These are phyloP conservation scores for Chloropicon primus DNA, from an alignment of 139 green algal genomes.

Conservation along the genomic window DNA sequence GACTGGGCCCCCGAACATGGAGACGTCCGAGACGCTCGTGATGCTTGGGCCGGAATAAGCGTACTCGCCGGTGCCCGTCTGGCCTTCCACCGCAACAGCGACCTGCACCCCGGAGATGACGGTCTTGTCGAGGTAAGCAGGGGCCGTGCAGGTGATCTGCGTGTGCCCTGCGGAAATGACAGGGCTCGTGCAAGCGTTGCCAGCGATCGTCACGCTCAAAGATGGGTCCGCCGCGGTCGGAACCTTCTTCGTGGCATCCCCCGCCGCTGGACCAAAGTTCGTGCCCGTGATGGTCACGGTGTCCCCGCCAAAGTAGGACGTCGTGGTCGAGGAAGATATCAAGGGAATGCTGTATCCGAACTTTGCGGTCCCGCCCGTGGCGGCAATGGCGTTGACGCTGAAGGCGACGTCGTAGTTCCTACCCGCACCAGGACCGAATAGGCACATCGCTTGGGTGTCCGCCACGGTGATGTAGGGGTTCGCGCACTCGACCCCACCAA, in stretches of 20 bases:
- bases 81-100: neutral
- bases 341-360: conserved; percentile 8
- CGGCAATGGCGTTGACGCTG: neutral
- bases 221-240: neutral
- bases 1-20: conserved; percentile 10
- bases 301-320: conserved; percentile 4
- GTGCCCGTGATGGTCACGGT: conserved; percentile 9
- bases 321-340: neutral
- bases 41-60: conserved; percentile 7
- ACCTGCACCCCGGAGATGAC: conserved; percentile 1
- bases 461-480: neutral
- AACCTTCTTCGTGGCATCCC: neutral
- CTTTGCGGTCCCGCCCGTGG: neutral
- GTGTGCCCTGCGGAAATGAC: conserved; percentile 2
- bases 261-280: conserved; percentile 7
- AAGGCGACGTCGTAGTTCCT: conserved; percentile 8
- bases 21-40: neutral
- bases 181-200: neutral
- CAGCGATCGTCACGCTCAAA: conserved; percentile 2
- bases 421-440: neutral
- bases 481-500: neutral
- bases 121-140: neutral
- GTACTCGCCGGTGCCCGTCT: conserved; percentile 2
- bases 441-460: conserved; percentile 10
- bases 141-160: conserved; percentile 6